These are phyloP conservation scores for Vachellia collinsii DNA, from an alignment of 306 rosid species.

Conservation along the genomic window DNA sequence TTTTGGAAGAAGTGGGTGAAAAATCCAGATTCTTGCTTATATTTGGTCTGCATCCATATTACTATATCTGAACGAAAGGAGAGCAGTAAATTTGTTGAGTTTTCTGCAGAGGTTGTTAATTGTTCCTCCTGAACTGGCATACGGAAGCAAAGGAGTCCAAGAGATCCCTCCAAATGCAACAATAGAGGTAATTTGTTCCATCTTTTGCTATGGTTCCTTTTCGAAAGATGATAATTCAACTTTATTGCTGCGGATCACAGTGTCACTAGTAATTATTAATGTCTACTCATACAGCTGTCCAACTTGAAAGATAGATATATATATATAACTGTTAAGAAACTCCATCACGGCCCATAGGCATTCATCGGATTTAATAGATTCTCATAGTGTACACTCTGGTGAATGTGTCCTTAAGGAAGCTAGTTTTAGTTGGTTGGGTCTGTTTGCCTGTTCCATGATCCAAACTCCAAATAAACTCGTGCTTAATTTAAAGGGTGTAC, in stretches of 20 bases:
- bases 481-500: not conserved
- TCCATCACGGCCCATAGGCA: not conserved
- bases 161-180: slow-evolving; percentile 98
- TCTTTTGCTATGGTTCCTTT: slow-evolving; percentile 25
- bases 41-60: slow-evolving; percentile 7
- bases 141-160: slow-evolving; percentile 86
- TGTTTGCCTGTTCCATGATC: slow-evolving; percentile 13
- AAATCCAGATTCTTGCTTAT: slow-evolving; percentile 6
- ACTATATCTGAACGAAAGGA: slow-evolving; percentile 20
- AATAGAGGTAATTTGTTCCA: slow-evolving; percentile 66
- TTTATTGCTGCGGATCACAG: slow-evolving; percentile 5
- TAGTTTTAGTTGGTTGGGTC: not conserved
- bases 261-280: not conserved
- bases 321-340: slow-evolving; percentile 22
- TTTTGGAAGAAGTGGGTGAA: slow-evolving; percentile 5
- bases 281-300: slow-evolving; percentile 5
- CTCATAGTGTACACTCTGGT: not conserved
- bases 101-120: slow-evolving; percentile 72
- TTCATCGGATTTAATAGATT: not conserved
- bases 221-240: not conserved
- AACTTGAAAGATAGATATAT: not conserved
- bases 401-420: slow-evolving; percentile 4
- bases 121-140: slow-evolving; percentile 93
- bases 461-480: not conserved
- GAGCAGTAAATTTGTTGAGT: slow-evolving; percentile 28